A percentile compares a stretch with the other conserved stretches of the same genome.
These are phyloP conservation scores for Aspergillus nanangensis DNA, from an alignment of 495 filamentous ascomycete genomes.

Conservation along the genomic window DNA sequence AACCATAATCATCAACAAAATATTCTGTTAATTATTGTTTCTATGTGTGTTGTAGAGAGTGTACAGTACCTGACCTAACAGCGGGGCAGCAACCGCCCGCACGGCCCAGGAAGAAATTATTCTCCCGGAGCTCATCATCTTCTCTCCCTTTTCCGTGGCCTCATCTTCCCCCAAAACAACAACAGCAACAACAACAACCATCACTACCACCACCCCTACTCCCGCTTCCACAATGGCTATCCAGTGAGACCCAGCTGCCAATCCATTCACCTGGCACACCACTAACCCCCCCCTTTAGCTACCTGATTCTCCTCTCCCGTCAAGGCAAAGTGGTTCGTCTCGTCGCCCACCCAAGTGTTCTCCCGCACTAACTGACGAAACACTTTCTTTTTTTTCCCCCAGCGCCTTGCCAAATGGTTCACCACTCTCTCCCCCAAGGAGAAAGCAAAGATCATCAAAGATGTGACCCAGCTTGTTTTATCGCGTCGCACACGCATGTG, in stretches of 20 bases:
- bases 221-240: constrained; percentile 53
- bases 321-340: constrained; percentile 94
- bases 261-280: neutral
- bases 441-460: constrained; percentile 99
- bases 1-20: too few species aligned
- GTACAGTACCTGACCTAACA: too few species aligned
- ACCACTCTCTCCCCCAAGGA: constrained; percentile 96
- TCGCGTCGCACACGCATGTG: constrained; percentile 96
- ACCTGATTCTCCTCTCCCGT: constrained; percentile 92
- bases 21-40: too few species aligned
- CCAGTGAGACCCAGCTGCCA: constrained; percentile 40
- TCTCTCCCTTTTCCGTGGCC: constrained; percentile 5
- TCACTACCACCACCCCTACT: neutral
- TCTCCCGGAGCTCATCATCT: too few species aligned
- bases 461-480: constrained; percentile 96
- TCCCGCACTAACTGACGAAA: constrained; percentile 13
- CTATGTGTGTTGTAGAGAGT: too few species aligned
- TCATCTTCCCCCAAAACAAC: neutral
- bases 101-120: too few species aligned
- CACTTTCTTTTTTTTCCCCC: constrained; percentile 23
- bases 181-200: neutral
- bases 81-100: too few species aligned
- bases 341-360: constrained; percentile 36
- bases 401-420: constrained; percentile 99
- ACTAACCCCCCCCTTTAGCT: constrained; percentile 57